phyloP scores from a whole-genome alignment of 176 grass and related monocot species.

The Rhynchospora breviuscula region DNA sequence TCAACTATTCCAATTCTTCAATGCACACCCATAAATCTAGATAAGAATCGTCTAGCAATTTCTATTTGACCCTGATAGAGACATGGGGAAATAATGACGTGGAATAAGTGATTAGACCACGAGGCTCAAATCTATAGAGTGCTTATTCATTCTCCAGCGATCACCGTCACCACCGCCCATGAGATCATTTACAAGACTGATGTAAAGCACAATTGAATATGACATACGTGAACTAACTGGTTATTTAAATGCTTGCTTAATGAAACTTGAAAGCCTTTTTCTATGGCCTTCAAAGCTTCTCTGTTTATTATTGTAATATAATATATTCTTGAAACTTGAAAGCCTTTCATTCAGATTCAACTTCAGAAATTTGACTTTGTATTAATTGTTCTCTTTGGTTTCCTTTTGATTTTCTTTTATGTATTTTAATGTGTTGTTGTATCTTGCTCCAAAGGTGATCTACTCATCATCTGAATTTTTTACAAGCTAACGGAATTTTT shows the following conservation, averaged over 20 bases:
- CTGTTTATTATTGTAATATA: neutral
- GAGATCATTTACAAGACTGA: too few species aligned
- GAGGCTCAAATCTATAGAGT: too few species aligned
- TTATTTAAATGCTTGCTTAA: neutral
- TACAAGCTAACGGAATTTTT: neutral
- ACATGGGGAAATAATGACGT: too few species aligned
- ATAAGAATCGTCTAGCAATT: too few species aligned
- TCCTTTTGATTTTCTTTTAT: neutral
- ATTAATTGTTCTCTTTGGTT: neutral
- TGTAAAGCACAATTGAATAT: neutral
- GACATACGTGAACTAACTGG: neutral
- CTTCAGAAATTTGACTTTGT: neutral
- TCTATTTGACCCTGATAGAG: too few species aligned
- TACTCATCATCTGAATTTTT: neutral
- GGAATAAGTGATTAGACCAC: too few species aligned
- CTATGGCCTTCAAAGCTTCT: neutral
- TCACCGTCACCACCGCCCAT: too few species aligned
- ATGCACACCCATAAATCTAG: too few species aligned
- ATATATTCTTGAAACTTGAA: neutral
- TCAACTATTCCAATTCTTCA: too few species aligned
- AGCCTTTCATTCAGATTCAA: neutral
- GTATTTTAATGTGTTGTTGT: neutral
- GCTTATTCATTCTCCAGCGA: too few species aligned
- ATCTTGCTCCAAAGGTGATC: neutral
- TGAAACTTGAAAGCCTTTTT: neutral